Conservation (phyloP, 2,329 filamentous ascomycete species). For the Clonostachys chloroleuca region DNA sequence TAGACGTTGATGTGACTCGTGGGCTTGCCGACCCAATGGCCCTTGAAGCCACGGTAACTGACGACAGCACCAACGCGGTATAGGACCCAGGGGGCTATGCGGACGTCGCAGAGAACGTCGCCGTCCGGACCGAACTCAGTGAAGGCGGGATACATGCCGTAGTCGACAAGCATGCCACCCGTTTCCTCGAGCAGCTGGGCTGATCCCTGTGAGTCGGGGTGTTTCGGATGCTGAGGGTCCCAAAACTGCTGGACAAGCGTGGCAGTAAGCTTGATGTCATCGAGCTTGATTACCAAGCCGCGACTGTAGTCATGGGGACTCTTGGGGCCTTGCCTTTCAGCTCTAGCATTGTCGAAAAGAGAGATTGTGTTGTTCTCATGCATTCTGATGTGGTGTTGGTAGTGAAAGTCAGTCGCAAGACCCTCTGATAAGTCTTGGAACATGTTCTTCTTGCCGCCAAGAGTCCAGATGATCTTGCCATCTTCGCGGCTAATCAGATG, state of each 20-base stretch:
- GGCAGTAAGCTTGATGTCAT: constrained; percentile 9
- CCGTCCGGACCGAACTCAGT: constrained; percentile 44
- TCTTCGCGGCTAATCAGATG: constrained; percentile 38
- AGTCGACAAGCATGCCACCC: constrained; percentile 49
- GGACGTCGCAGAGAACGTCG: constrained; percentile 45
- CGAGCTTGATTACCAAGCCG: constrained; percentile 16
- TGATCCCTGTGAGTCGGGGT: constrained; percentile 37
- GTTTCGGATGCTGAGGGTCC: constrained; percentile 37
- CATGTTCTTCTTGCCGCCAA: constrained; percentile 41
- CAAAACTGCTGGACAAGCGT: constrained; percentile 35
- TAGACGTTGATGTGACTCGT: constrained; percentile 13
- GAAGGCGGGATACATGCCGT: constrained; percentile 44
- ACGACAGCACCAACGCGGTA: constrained; percentile 29
- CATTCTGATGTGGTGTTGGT: constrained; percentile 31
- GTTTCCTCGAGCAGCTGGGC: constrained; percentile 44
- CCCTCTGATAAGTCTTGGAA: constrained; percentile 25
- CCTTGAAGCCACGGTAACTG: constrained; percentile 51
- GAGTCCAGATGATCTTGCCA: constrained; percentile 45
- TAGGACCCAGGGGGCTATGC: constrained; percentile 29
- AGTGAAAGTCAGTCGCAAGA: constrained; percentile 26
- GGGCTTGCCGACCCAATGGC: constrained; percentile 45
- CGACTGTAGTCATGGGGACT: constrained; percentile 5
- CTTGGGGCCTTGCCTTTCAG: not conserved
- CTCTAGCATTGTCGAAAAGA: constrained; percentile 26
- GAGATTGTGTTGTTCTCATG: constrained; percentile 48